Conservation (phyloP, 179 eudicot species). For the Sideroxylon spinosum region DNA sequence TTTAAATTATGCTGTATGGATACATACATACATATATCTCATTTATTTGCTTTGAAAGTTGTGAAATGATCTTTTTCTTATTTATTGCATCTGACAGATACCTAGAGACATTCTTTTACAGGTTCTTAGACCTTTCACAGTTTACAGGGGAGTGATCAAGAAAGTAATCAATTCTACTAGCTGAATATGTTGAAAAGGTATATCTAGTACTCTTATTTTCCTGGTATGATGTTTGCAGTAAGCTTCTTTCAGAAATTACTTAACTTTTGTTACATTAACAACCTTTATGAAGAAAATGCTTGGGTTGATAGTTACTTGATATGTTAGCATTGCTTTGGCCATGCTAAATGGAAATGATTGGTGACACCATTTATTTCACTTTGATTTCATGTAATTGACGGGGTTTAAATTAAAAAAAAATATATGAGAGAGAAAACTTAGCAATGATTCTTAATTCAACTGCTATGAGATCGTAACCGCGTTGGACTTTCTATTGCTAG, state of each 20-base stretch:
- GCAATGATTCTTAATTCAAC: neutral
- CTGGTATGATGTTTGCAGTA: neutral
- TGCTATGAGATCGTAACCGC: neutral
- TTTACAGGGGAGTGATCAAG: conserved; percentile 36
- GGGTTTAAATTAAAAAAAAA: neutral
- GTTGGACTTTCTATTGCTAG: neutral
- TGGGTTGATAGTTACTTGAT: neutral
- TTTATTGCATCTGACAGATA: conserved; percentile 25
- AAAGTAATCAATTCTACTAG: conserved; percentile 30
- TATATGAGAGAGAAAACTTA: neutral
- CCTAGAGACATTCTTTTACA: conserved; percentile 36
- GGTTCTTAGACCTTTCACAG: conserved; percentile 38
- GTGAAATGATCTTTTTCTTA: neutral
- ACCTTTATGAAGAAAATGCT: neutral
- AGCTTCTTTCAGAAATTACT: neutral
- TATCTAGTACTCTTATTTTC: neutral
- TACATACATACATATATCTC: neutral
- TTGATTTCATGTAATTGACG: neutral
- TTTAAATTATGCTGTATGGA: too few relatives aligned
- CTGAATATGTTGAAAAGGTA: conserved; percentile 36
- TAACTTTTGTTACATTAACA: neutral
- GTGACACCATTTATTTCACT: neutral
- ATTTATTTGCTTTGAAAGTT: neutral
- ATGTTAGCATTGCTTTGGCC: neutral
- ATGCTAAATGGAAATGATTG: neutral